Conservation (phyloP, 495 filamentous ascomycete species). For the Clavariopsis aquatica region DNA sequence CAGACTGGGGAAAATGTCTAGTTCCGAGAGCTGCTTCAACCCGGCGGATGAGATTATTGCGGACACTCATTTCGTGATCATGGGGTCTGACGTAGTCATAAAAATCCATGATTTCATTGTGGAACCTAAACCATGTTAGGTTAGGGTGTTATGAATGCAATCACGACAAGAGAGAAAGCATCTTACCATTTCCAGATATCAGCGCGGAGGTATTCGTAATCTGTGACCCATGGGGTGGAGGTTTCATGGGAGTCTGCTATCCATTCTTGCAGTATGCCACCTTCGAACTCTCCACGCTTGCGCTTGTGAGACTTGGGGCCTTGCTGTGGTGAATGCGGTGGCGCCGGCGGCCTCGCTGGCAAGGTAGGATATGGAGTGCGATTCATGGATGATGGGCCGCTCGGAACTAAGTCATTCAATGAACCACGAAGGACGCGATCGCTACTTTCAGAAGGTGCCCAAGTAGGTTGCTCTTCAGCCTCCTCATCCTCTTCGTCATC, state of each 20-base stretch:
- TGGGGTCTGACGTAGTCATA: slow-evolving; percentile 77
- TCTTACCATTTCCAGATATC: slow-evolving; percentile 25
- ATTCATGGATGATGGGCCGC: neutral
- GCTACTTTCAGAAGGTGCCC: neutral
- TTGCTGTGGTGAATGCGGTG: slow-evolving; percentile 32
- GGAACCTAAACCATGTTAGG: slow-evolving; percentile 52
- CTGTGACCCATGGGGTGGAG: slow-evolving; percentile 52
- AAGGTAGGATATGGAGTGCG: slow-evolving; percentile 10
- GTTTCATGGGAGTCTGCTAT: slow-evolving; percentile 46
- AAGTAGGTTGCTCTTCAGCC: neutral
- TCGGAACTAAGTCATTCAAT: slow-evolving; percentile 15
- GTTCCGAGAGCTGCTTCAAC: slow-evolving; percentile 55
- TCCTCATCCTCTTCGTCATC: no score
- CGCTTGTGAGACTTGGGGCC: slow-evolving; percentile 59
- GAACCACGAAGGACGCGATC: slow-evolving; percentile 1
- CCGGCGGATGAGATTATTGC: slow-evolving; percentile 69
- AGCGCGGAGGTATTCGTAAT: slow-evolving; percentile 1
- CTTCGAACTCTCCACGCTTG: slow-evolving; percentile 61
- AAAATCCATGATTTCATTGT: slow-evolving; percentile 87
- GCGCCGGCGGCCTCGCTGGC: slow-evolving; percentile 32
- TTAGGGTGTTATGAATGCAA: neutral
- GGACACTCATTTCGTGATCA: slow-evolving; percentile 73
- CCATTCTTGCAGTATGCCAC: slow-evolving; percentile 62
- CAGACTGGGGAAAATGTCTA: slow-evolving; percentile 40
- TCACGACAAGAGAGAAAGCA: neutral